These are phyloP conservation scores for Thalassiosira gravida DNA, from an alignment of 352 stramenopile genomes.

Conservation along the genomic window DNA sequence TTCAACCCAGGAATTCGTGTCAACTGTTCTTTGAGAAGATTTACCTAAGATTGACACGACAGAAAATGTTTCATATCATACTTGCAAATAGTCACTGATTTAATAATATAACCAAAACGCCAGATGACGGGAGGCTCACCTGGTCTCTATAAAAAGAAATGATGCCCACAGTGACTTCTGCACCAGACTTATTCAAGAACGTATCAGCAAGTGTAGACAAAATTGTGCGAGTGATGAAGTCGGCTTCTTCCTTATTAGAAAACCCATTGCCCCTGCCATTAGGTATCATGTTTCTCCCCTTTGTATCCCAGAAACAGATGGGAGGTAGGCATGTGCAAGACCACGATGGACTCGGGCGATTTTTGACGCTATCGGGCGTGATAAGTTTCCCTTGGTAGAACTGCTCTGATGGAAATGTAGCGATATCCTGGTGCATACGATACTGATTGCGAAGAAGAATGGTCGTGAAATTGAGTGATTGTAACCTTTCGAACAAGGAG, in stretches of 20 bases:
- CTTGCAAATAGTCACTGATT: constrained; percentile 1
- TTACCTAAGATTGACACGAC: constrained; percentile 26
- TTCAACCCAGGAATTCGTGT: constrained; percentile 34
- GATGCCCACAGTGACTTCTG: constrained; percentile 49
- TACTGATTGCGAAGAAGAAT: constrained; percentile 63
- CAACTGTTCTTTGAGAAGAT: constrained; percentile 45
- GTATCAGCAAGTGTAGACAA: constrained; percentile 36
- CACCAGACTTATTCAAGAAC: constrained; percentile 39
- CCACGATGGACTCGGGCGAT: constrained; percentile 33
- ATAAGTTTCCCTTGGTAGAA: constrained; percentile 55
- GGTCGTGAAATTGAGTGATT: constrained; percentile 52
- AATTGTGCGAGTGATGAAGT: constrained; percentile 43
- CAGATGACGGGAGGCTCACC: constrained; percentile 13
- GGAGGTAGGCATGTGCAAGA: constrained; percentile 43
- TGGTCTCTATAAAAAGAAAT: constrained; percentile 72
- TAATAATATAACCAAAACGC: background rate
- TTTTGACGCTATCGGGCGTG: constrained; percentile 40
- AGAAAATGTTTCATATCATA: background rate
- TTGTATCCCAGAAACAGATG: constrained; percentile 59
- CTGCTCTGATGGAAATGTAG: constrained; percentile 47
- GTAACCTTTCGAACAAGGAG: constrained; percentile 64
- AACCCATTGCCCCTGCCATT: constrained; percentile 28
- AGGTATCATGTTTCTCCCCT: constrained; percentile 22
- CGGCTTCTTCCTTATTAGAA: constrained; percentile 49
- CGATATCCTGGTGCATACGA: constrained; percentile 58